Percentiles rank a stretch among this genome's conserved stretches.
These are phyloP conservation scores for Lepidopterella palustris DNA, from an alignment of 495 filamentous ascomycete genomes.

Conservation along the genomic window DNA sequence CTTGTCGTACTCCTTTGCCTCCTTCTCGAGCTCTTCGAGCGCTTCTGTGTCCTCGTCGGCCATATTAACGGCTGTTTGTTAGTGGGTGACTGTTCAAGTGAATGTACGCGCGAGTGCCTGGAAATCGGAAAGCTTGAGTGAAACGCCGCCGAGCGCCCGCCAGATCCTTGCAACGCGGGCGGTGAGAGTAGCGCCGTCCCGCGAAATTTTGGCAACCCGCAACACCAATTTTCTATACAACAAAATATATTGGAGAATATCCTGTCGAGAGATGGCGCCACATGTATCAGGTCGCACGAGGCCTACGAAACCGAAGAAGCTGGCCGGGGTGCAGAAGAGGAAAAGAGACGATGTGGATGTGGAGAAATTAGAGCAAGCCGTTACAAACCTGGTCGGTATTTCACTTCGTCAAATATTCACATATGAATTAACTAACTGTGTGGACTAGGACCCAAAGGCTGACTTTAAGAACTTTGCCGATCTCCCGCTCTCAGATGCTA, in stretches of 20 bases:
- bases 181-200: neutral
- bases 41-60: slow-evolving; percentile 65
- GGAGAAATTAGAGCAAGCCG: slow-evolving; percentile 46
- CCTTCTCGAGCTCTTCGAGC: slow-evolving; percentile 75
- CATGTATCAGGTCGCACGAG: slow-evolving; percentile 29
- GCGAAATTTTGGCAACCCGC: neutral
- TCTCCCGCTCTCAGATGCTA: slow-evolving; percentile 82
- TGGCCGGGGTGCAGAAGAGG: slow-evolving; percentile 50
- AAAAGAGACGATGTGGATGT: slow-evolving; percentile 57
- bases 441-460: slow-evolving; percentile 29
- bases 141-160: neutral
- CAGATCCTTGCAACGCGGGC: neutral
- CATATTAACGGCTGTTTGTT: slow-evolving; percentile 18
- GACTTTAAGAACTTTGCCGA: slow-evolving; percentile 57
- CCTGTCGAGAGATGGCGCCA: slow-evolving; percentile 19
- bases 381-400: slow-evolving; percentile 42
- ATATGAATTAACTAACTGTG: slow-evolving; percentile 12
- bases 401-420: neutral
- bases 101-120: neutral
- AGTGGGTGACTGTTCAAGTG: neutral
- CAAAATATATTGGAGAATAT: neutral
- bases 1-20: slow-evolving; percentile 87
- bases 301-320: slow-evolving; percentile 39
- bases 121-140: neutral
- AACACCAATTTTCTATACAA: neutral